A percentile compares a stretch with the other conserved stretches of the same genome.
Conservation (phyloP, 257 asterid species). For the Solanum virginianum region DNA sequence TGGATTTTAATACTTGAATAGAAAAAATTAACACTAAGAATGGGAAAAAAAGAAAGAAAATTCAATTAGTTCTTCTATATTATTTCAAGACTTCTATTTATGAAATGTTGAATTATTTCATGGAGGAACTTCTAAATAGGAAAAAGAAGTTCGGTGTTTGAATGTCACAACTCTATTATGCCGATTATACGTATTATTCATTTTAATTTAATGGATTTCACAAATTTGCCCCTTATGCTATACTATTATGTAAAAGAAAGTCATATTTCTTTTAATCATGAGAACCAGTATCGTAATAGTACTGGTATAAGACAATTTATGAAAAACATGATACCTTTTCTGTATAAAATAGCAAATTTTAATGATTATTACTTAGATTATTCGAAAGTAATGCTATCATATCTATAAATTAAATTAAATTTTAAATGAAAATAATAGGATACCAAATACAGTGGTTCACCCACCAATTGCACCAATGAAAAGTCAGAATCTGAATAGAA, state of each 20-base stretch:
- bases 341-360: not conserved
- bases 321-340: not conserved
- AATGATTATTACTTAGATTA: not conserved
- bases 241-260: not conserved
- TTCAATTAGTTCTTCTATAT: not conserved
- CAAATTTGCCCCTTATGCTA: not conserved
- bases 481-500: slow-evolving; percentile 23
- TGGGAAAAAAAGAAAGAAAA: not conserved
- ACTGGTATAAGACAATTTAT: not conserved
- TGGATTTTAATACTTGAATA: not conserved
- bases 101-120: not conserved
- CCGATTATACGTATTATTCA: not conserved
- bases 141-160: not conserved
- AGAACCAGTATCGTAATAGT: not conserved
- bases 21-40: not conserved
- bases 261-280: rapidly evolving
- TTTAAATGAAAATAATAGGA: not conserved
- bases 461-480: slow-evolving; percentile 20
- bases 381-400: not conserved
- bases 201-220: not conserved
- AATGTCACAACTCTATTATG: not conserved
- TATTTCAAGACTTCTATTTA: not conserved
- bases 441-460: slow-evolving; percentile 18
- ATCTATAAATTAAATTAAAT: not conserved
- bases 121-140: not conserved